Conservation (phyloP, 139 green algal genomes). For the Raphidocelis subcapitata region DNA sequence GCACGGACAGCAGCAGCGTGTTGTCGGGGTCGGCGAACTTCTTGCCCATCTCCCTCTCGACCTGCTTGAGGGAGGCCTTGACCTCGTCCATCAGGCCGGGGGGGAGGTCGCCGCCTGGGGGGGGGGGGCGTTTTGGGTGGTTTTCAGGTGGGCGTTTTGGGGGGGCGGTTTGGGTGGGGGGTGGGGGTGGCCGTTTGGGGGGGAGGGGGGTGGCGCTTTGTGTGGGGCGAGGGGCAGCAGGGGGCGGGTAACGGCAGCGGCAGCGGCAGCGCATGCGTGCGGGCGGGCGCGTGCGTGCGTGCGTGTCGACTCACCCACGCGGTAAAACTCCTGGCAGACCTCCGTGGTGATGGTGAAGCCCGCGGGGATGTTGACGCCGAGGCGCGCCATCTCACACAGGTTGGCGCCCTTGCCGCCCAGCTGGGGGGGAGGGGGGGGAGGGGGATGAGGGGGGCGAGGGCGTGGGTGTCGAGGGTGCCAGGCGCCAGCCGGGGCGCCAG, state of each 20-base stretch:
- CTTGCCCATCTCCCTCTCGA: slow-evolving; percentile 64
- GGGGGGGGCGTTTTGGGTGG: too few species aligned
- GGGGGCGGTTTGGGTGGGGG: too few species aligned
- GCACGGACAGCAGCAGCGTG: slow-evolving; percentile 83
- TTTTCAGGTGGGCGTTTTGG: too few species aligned
- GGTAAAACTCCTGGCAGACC: slow-evolving; percentile 76
- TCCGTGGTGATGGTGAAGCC: slow-evolving; percentile 91
- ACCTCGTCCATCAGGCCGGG: slow-evolving; percentile 68
- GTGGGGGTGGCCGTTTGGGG: too few species aligned
- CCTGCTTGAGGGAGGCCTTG: slow-evolving; percentile 40
- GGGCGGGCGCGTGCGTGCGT: too few species aligned
- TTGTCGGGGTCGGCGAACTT: slow-evolving; percentile 73
- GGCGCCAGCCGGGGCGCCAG: not conserved
- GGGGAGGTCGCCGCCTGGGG: slow-evolving; percentile 59
- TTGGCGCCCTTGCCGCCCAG: slow-evolving; percentile 91
- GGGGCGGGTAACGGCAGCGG: too few species aligned
- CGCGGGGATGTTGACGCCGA: slow-evolving; percentile 85
- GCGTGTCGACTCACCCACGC: slow-evolving; percentile 49
- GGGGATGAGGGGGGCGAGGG: not conserved
- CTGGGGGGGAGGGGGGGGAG: slow-evolving; percentile 19
- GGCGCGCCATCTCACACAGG: slow-evolving; percentile 84
- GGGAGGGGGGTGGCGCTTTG: too few species aligned
- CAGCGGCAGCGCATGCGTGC: too few species aligned
- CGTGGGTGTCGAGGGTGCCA: not conserved
- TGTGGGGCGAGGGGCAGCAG: not conserved